Conservation (phyloP, 1,284 basidiomycete species). For the Neonothopanus nambi region DNA sequence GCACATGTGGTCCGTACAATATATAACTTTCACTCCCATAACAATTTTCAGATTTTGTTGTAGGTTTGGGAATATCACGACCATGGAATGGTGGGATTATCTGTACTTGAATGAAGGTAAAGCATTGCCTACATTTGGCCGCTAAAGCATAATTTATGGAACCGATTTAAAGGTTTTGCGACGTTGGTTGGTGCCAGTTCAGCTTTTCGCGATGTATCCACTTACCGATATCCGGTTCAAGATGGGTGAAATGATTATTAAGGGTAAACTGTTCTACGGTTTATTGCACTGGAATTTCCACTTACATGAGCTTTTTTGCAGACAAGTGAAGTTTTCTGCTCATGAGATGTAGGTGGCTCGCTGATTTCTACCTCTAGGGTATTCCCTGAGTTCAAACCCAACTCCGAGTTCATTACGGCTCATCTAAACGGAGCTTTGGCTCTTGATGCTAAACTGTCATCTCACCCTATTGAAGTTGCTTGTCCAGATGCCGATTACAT, state of each 20-base stretch:
- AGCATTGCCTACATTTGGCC: conserved; percentile 5
- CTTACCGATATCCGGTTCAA: conserved; percentile 29
- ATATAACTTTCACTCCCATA: neutral
- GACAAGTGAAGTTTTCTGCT: conserved; percentile 42
- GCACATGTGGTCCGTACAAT: conserved; percentile 71
- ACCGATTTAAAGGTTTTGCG: conserved; percentile 71
- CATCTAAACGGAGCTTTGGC: conserved; percentile 69
- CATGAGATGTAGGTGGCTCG: conserved; percentile 6
- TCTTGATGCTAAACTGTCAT: conserved; percentile 89
- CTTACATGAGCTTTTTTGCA: conserved; percentile 23
- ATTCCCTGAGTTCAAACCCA: conserved; percentile 78
- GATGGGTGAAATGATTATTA: conserved; percentile 92
- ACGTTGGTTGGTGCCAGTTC: conserved; percentile 54
- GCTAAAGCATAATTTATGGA: neutral
- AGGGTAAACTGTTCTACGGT: conserved; percentile 53
- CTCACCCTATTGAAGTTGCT: conserved; percentile 94
- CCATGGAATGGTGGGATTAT: conserved; percentile 95
- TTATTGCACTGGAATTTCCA: neutral
- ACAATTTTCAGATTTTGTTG: conserved; percentile 5
- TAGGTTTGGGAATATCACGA: conserved; percentile 91
- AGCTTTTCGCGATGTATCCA: conserved; percentile 1
- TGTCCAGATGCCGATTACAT: conserved; percentile 88
- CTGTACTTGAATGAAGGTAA: conserved; percentile 81
- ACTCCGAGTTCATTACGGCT: conserved; percentile 68
- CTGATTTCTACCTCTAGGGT: conserved; percentile 44